Conservation (phyloP, 2,329 filamentous ascomycete species). For the Aspergillus tubingensis region DNA sequence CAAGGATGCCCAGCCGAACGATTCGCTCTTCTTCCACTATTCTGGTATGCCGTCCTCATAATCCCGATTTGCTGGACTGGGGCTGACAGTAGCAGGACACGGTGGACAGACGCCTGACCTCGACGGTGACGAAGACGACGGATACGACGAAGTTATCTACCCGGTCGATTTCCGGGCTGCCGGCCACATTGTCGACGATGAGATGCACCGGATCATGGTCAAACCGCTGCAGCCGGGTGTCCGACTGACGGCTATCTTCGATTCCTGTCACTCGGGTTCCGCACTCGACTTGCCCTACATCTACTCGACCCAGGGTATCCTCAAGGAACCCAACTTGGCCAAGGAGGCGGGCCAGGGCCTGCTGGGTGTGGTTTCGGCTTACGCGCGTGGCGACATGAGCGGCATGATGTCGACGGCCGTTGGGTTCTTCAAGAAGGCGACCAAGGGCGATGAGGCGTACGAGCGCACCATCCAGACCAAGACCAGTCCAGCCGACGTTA, state of each 20-base stretch:
- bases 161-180: constrained; percentile 69
- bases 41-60: constrained; percentile 62
- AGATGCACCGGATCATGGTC: constrained; percentile 78
- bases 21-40: constrained; percentile 97
- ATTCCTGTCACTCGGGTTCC: constrained; percentile 68
- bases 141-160: constrained; percentile 77
- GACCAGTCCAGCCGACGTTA: constrained; percentile 90
- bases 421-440: constrained; percentile 83
- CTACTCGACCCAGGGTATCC: constrained; percentile 66
- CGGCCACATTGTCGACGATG: constrained; percentile 77
- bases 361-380: constrained; percentile 70
- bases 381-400: constrained; percentile 79
- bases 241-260: constrained; percentile 70
- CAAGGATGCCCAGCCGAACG: constrained; percentile 87
- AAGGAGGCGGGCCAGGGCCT: constrained; percentile 68
- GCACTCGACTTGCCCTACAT: constrained; percentile 68
- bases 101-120: constrained; percentile 73
- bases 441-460: constrained; percentile 74
- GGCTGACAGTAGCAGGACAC: constrained; percentile 55
- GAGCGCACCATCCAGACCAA: constrained; percentile 83
- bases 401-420: constrained; percentile 80
- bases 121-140: constrained; percentile 76
- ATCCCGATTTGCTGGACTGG: not conserved
- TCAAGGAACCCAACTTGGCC: constrained; percentile 69
- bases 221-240: constrained; percentile 77